These are phyloP conservation scores for Arthrobotrys musiformis DNA, from an alignment of 2,329 filamentous ascomycete genomes.

Conservation along the genomic window DNA sequence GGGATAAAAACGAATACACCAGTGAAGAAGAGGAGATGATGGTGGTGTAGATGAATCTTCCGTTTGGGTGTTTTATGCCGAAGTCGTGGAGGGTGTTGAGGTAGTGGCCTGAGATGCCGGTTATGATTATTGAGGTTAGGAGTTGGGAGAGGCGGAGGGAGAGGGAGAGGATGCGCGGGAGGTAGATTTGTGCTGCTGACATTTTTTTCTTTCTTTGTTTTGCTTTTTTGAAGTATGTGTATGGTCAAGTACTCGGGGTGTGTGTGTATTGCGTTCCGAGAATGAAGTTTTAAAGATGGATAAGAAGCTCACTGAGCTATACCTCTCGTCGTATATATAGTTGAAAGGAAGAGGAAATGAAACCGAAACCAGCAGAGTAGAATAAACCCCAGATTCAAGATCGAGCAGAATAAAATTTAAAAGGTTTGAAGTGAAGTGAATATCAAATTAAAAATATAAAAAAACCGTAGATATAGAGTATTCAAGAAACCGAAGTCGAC, in stretches of 20 bases:
- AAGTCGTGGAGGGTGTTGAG: conserved; percentile 31
- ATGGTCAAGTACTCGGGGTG: background rate
- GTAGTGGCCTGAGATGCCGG: conserved; percentile 52
- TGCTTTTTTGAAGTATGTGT: background rate
- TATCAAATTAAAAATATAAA: background rate
- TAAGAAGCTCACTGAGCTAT: conserved; percentile 13
- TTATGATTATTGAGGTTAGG: conserved; percentile 40
- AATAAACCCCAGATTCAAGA: too few species aligned
- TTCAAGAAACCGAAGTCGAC: too few species aligned
- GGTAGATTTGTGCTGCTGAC: conserved; percentile 40
- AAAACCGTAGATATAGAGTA: background rate
- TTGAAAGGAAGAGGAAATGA: background rate
- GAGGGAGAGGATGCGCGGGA: conserved; percentile 40
- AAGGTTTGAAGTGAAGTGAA: background rate
- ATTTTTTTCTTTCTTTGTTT: conserved; percentile 7
- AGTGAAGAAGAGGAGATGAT: conserved; percentile 35
- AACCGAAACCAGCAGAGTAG: background rate
- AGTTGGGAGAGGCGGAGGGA: conserved; percentile 37
- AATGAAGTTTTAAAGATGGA: too few species aligned
- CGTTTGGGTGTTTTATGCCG: conserved; percentile 24
- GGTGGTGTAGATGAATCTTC: conserved; percentile 44
- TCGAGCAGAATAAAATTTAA: background rate
- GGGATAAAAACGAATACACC: conserved; percentile 36
- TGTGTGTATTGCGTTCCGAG: too few species aligned
- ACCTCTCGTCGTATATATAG: background rate